phyloP scores from a whole-genome alignment of 148 eudicot genomes.

The Drosera capensis region DNA sequence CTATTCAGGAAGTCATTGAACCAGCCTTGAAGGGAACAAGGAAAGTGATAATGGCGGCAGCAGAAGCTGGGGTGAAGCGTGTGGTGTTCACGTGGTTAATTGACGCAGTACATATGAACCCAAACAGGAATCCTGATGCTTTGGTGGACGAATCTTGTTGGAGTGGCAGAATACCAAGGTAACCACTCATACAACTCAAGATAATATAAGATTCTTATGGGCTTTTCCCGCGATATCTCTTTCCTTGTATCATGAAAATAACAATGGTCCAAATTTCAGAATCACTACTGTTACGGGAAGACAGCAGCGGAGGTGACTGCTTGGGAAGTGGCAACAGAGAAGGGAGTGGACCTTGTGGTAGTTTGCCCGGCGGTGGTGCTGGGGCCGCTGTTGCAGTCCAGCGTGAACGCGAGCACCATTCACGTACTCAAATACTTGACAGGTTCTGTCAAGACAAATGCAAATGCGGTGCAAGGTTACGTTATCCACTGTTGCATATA shows the following conservation, averaged over 20 bases:
- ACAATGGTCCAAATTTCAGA: background rate
- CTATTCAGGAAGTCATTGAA: conserved; percentile 75
- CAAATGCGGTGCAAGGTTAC: conserved; percentile 71
- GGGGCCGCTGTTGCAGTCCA: conserved; percentile 71
- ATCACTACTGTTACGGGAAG: conserved; percentile 36
- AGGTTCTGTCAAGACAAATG: conserved; percentile 73
- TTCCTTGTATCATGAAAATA: too few species aligned
- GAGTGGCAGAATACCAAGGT: conserved; percentile 94
- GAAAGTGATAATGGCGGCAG: conserved; percentile 68
- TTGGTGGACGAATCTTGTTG: conserved; percentile 85
- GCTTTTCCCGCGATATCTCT: too few species aligned
- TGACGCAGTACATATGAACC: conserved; percentile 91
- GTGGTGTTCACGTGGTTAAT: conserved; percentile 89
- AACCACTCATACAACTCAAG: too few species aligned
- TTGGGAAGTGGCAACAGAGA: conserved; percentile 56
- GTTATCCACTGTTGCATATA: too few species aligned
- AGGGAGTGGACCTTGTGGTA: conserved; percentile 61
- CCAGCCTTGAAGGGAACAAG: conserved; percentile 82
- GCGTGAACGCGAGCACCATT: conserved; percentile 60
- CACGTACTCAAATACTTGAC: conserved; percentile 74
- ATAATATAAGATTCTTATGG: too few species aligned
- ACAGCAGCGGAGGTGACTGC: conserved; percentile 80
- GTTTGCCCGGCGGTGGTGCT: conserved; percentile 75
- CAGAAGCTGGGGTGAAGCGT: conserved; percentile 63
- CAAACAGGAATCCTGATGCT: conserved; percentile 51